Conservation (phyloP, 1,284 basidiomycete genomes). For the Bjerkandera adusta region DNA sequence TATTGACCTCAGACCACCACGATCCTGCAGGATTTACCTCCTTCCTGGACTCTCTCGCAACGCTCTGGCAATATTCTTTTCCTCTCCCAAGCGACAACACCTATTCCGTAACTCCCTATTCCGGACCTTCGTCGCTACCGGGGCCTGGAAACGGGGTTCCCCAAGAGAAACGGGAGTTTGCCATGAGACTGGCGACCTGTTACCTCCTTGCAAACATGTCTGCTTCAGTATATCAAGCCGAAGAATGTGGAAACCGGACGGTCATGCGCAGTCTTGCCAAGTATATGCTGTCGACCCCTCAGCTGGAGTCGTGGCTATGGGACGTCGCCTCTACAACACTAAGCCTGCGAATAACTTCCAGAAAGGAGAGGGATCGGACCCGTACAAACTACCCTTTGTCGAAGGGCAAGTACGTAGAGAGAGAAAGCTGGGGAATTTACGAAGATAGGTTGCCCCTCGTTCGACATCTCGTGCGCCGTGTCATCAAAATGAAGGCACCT, state of each 20-base stretch:
- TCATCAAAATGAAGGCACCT: not conserved
- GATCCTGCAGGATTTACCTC: not conserved
- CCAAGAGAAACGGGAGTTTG: constrained; percentile 2
- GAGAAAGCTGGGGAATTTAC: not conserved
- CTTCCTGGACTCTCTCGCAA: not conserved
- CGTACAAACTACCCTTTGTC: no score
- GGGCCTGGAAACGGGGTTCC: constrained; percentile 2
- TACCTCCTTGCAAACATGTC: not conserved
- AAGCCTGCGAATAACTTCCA: not conserved
- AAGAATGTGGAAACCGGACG: no score
- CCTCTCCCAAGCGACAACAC: not conserved
- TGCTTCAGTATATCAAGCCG: no score
- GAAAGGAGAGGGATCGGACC: not conserved
- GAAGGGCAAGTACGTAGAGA: not conserved
- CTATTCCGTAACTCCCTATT: no score
- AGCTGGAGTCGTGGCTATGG: constrained; percentile 3
- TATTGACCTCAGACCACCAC: not conserved
- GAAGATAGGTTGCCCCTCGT: not conserved
- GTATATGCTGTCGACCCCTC: not conserved
- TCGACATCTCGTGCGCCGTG: not conserved
- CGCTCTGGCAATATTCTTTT: not conserved
- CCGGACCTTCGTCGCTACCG: not conserved
- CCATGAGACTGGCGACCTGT: not conserved
- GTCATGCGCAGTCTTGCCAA: not conserved
- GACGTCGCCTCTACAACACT: not conserved